A percentile compares a stretch with the other conserved stretches of the same genome.
phyloP scores from a whole-genome alignment of 1,139 yeast genomes.

The Zygoascus sp. region DNA sequence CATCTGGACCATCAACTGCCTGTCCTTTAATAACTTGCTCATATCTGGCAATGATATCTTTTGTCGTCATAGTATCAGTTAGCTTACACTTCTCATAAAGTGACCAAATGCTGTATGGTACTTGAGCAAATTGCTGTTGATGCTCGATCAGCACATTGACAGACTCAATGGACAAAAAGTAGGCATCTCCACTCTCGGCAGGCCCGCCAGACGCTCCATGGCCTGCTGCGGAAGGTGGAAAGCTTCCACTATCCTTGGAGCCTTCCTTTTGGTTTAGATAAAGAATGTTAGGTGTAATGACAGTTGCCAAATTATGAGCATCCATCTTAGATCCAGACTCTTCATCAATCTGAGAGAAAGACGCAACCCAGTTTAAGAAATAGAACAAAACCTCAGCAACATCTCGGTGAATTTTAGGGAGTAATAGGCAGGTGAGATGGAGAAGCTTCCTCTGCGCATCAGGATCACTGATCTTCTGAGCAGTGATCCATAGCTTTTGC shows the following conservation, averaged over 20 bases:
- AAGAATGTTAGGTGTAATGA: conserved; percentile 86
- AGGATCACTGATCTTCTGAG: conserved; percentile 46
- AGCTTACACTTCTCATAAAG: conserved; percentile 31
- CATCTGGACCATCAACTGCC: neutral
- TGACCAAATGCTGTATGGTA: conserved; percentile 52
- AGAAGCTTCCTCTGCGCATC: conserved; percentile 47
- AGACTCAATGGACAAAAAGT: conserved; percentile 87
- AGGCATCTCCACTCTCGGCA: conserved; percentile 61
- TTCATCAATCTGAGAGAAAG: conserved; percentile 69
- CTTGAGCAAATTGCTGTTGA: conserved; percentile 73
- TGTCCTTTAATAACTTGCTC: conserved; percentile 19
- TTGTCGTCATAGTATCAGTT: conserved; percentile 24
- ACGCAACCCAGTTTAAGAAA: conserved; percentile 92
- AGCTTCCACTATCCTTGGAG: conserved; percentile 23
- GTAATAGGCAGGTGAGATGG: conserved; percentile 69
- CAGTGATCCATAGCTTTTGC: conserved; percentile 75
- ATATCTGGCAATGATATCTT: conserved; percentile 30
- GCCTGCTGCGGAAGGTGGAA: conserved; percentile 19
- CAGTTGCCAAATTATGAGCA: conserved; percentile 90
- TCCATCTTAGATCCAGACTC: conserved; percentile 90
- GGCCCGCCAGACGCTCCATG: conserved; percentile 23
- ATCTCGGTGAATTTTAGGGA: conserved; percentile 81
- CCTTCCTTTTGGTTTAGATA: conserved; percentile 38
- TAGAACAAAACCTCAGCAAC: conserved; percentile 79
- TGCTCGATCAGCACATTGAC: conserved; percentile 78